Conservation (phyloP, 108 stramenopile genomes). For the Epithemia pelagica region DNA sequence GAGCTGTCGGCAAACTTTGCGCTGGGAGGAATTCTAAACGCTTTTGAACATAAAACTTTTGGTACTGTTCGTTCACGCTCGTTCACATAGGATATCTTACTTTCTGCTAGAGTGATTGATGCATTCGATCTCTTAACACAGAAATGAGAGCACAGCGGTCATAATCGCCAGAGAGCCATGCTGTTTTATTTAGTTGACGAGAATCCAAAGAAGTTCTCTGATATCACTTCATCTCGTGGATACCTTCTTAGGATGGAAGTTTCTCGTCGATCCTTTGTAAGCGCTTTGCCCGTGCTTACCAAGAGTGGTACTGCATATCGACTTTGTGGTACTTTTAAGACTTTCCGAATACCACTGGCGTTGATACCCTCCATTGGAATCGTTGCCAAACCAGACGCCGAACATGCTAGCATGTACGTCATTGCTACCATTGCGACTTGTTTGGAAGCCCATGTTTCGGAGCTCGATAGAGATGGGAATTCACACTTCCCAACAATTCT, state of each 20-base stretch:
- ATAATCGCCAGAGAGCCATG: no score
- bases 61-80: no score
- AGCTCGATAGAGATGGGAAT: slow-evolving; percentile 61
- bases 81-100: no score
- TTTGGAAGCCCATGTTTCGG: slow-evolving; percentile 86
- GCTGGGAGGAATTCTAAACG: slow-evolving; percentile 38
- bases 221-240: neutral
- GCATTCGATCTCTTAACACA: no score
- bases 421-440: slow-evolving; percentile 89
- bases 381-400: slow-evolving; percentile 69
- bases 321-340: slow-evolving; percentile 45
- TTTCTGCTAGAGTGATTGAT: no score
- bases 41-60: no score
- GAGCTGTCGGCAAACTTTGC: slow-evolving; percentile 22
- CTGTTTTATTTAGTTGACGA: no score
- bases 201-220: neutral
- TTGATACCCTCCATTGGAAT: slow-evolving; percentile 90
- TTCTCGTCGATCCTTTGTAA: neutral
- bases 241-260: neutral
- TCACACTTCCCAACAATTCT: neutral
- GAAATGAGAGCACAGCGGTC: no score
- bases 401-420: slow-evolving; percentile 79
- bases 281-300: slow-evolving; percentile 45
- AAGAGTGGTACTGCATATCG: slow-evolving; percentile 65
- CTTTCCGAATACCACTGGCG: slow-evolving; percentile 49